Evolutionary conservation across 2,329 filamentous ascomycete species (phyloP).

Genomic region (Aspergillus ochraceus): DNA sequence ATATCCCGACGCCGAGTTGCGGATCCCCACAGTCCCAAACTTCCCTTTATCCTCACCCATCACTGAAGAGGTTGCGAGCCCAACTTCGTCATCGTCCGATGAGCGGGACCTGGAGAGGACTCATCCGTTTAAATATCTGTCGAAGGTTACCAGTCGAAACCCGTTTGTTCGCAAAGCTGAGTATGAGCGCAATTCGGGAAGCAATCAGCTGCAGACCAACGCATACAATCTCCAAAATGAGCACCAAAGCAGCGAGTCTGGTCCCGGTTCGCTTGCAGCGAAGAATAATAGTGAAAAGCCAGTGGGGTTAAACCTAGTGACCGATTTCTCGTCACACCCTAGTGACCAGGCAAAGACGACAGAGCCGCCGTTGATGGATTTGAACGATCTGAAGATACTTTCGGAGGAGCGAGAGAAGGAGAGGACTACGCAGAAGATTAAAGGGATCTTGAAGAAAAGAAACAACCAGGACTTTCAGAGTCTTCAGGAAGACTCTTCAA

Average conservation of each 20-base stretch:
- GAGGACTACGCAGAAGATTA: constrained; percentile 25
- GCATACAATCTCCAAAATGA: neutral
- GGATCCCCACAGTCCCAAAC: constrained; percentile 31
- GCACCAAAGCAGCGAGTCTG: constrained; percentile 11
- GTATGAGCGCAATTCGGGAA: neutral
- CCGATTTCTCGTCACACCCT: constrained; percentile 35
- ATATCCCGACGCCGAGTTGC: constrained; percentile 28
- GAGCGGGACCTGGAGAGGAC: constrained; percentile 27
- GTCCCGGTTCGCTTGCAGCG: constrained; percentile 5
- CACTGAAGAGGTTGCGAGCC: constrained; percentile 42
- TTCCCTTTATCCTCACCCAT: constrained; percentile 48
- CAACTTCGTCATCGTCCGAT: constrained; percentile 35
- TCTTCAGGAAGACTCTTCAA: constrained; percentile 18
- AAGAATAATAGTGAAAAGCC: constrained; percentile 30
- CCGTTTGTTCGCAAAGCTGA: constrained; percentile 10
- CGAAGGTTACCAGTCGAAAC: constrained; percentile 25
- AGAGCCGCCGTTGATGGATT: constrained; percentile 32
- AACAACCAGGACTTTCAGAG: constrained; percentile 21
- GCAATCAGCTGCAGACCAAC: neutral
- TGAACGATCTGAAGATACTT: constrained; percentile 40
- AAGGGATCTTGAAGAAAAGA: constrained; percentile 22
- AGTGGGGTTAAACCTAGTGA: constrained; percentile 44
- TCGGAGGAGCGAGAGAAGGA: constrained; percentile 34
- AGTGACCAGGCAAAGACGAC: constrained; percentile 9
- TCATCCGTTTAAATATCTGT: constrained; percentile 33